These are phyloP conservation scores for Salix dunnii DNA, from an alignment of 345 rosid genomes.

Conservation along the genomic window DNA sequence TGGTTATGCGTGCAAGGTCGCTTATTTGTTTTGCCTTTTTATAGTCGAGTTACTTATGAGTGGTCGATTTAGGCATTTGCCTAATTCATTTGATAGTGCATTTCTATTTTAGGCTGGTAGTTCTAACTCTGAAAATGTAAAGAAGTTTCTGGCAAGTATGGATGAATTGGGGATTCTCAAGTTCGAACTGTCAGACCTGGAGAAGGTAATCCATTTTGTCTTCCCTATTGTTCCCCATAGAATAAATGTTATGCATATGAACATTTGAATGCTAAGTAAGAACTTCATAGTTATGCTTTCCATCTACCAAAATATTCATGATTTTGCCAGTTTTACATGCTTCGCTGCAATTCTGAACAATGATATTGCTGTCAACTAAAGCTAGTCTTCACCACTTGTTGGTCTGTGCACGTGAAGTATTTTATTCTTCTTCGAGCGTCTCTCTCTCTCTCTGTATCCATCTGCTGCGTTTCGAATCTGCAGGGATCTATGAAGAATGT, in stretches of 20 bases:
- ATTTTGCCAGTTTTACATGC: neutral
- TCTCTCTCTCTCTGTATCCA: no score
- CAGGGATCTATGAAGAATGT: constrained; percentile 59
- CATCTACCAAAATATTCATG: neutral
- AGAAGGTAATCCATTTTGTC: constrained; percentile 52
- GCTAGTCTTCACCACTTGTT: neutral
- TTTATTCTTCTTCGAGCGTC: neutral
- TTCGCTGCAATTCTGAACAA: neutral
- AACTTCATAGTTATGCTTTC: neutral
- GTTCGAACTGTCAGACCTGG: constrained; percentile 62
- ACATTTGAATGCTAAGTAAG: neutral
- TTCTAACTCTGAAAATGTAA: constrained; percentile 42
- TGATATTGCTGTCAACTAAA: neutral
- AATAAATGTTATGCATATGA: neutral
- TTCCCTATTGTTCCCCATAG: neutral
- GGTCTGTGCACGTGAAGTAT: neutral
- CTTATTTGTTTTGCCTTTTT: neutral
- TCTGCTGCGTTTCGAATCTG: neutral
- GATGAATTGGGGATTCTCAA: constrained; percentile 63
- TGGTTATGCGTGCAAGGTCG: constrained; percentile 45
- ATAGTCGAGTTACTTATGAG: neutral
- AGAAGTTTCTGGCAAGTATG: constrained; percentile 53
- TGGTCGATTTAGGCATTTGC: constrained; percentile 5
- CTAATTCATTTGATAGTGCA: constrained; percentile 8
- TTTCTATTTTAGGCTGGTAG: constrained; percentile 43